phyloP scores from a whole-genome alignment of 192 early-diverging fungal genomes.

The Umbelopsis vinacea region DNA sequence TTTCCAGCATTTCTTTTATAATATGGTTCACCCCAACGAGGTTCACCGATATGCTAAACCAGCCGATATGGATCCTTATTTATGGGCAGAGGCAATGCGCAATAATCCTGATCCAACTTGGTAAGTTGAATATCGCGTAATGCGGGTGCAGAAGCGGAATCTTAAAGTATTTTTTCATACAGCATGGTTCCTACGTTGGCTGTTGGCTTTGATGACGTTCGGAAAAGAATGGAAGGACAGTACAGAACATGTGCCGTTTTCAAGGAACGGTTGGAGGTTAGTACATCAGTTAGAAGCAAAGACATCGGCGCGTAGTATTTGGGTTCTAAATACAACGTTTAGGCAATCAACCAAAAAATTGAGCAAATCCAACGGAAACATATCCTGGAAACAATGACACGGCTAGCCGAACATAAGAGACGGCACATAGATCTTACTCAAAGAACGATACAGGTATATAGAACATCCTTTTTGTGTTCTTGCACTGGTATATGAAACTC shows the following conservation, averaged over 20 bases:
- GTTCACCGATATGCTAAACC: conserved; percentile 77
- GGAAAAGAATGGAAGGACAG: conserved; percentile 84
- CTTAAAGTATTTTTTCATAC: neutral
- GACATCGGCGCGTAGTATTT: neutral
- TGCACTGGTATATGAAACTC: neutral
- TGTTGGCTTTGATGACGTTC: conserved; percentile 87
- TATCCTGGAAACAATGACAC: conserved; percentile 70
- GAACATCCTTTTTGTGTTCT: neutral
- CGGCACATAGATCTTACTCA: conserved; percentile 76
- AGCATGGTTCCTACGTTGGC: conserved; percentile 93
- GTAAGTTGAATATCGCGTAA: conserved; percentile 41
- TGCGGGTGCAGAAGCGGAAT: neutral
- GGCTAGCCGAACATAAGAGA: conserved; percentile 79
- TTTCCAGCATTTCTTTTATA: conserved; percentile 89
- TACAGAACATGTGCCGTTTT: conserved; percentile 69
- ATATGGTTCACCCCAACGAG: conserved; percentile 88
- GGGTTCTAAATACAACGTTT: neutral
- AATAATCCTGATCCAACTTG: conserved; percentile 90
- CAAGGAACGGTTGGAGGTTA: conserved; percentile 68
- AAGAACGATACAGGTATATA: conserved; percentile 66
- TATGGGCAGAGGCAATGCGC: conserved; percentile 83
- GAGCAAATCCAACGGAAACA: conserved; percentile 66
- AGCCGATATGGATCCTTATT: conserved; percentile 63
- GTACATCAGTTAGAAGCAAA: conserved; percentile 29
- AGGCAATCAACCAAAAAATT: conserved; percentile 67